These are phyloP conservation scores for Kodamaea hsintzibuensis DNA, from an alignment of 805 yeast species.

Conservation along the genomic window DNA sequence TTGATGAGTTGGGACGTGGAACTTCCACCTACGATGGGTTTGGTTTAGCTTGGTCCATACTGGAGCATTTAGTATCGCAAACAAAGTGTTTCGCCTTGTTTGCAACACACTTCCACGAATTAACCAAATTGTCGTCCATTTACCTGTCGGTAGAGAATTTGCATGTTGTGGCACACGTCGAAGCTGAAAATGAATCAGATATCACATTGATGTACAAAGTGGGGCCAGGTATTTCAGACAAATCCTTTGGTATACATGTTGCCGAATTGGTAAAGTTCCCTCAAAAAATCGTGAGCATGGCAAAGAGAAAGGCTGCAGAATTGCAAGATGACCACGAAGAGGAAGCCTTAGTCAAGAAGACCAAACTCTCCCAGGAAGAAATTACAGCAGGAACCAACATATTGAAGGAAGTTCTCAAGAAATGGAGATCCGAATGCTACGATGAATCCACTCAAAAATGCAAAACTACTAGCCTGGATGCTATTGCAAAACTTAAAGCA, in stretches of 20 bases:
- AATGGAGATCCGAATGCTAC: constrained; percentile 53
- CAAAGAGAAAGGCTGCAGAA: constrained; percentile 89
- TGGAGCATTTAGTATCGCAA: constrained; percentile 74
- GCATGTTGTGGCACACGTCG: constrained; percentile 92
- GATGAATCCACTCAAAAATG: constrained; percentile 22
- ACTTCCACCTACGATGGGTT: constrained; percentile 91
- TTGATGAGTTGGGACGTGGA: constrained; percentile 96
- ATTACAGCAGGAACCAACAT: constrained; percentile 53
- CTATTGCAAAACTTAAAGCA: constrained; percentile 38
- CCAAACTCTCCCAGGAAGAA: constrained; percentile 54
- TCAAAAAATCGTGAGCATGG: constrained; percentile 85
- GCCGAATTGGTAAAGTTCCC: constrained; percentile 97
- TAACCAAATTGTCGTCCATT: constrained; percentile 73
- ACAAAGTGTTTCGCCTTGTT: constrained; percentile 80
- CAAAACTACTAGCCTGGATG: constrained; percentile 36
- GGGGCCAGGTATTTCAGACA: constrained; percentile 94
- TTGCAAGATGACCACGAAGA: constrained; percentile 58
- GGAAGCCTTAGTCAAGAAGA: constrained; percentile 46
- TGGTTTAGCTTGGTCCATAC: constrained; percentile 96
- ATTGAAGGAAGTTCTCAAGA: constrained; percentile 48
- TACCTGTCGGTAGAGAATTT: constrained; percentile 69
- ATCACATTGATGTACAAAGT: constrained; percentile 89
- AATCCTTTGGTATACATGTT: constrained; percentile 96
- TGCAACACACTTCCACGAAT: constrained; percentile 97
- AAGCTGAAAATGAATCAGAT: constrained; percentile 51